These are phyloP conservation scores for Nepenthes gracilis DNA, from an alignment of 148 eudicot genomes.

Conservation along the genomic window DNA sequence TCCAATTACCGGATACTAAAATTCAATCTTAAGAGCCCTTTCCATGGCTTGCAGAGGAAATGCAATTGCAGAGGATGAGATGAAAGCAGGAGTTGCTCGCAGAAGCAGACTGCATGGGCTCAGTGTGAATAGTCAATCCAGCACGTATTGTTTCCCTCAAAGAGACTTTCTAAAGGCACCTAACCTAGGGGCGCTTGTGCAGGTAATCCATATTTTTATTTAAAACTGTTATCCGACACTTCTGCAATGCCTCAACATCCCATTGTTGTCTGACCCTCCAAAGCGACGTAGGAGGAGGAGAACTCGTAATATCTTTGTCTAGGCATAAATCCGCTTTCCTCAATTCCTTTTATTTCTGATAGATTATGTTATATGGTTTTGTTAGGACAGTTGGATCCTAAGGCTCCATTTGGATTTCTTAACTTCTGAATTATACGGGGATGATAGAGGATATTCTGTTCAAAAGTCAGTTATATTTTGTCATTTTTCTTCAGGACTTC, in stretches of 20 bases:
- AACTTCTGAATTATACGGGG: too few species aligned
- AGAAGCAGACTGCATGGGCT: slow-evolving; percentile 94
- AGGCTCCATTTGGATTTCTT: too few species aligned
- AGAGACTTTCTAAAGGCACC: slow-evolving; percentile 93
- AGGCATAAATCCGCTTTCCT: too few species aligned
- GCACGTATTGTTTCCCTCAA: slow-evolving; percentile 79
- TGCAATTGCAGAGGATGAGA: slow-evolving; percentile 19
- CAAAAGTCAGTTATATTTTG: too few species aligned
- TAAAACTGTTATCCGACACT: not conserved
- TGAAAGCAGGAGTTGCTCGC: slow-evolving; percentile 58
- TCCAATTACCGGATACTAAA: too few species aligned
- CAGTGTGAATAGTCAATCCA: slow-evolving; percentile 98
- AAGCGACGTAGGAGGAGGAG: too few species aligned
- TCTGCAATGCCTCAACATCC: not conserved
- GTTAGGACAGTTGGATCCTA: too few species aligned
- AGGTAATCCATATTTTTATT: slow-evolving; percentile 28
- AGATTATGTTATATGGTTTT: too few species aligned
- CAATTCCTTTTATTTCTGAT: too few species aligned
- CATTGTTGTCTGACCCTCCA: not conserved
- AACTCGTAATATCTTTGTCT: not conserved
- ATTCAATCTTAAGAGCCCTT: not conserved
- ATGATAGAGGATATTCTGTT: too few species aligned
- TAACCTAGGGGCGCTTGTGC: slow-evolving; percentile 81
- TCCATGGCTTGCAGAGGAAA: slow-evolving; percentile 18
- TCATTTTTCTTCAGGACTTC: too few species aligned